phyloP scores from a whole-genome alignment of 148 eudicot species.

The Vaccinium macrocarpon region DNA sequence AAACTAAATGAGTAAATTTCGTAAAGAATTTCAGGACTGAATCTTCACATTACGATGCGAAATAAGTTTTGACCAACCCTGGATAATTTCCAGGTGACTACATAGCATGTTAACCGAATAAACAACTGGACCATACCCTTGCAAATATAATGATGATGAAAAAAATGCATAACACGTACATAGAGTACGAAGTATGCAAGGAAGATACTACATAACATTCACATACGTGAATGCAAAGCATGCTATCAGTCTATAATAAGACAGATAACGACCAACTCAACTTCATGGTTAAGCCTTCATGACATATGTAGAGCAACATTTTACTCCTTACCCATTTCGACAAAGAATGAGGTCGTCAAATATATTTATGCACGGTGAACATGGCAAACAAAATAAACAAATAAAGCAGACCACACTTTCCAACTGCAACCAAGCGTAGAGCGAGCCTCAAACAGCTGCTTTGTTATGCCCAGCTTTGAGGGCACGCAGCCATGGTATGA shows the following conservation, averaged over 20 bases:
- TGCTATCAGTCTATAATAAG: not conserved
- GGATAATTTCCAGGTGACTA: conserved; percentile 10
- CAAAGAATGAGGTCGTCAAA: conserved; percentile 11
- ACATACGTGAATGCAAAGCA: not conserved
- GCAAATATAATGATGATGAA: conserved; percentile 10
- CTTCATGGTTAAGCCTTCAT: too few relatives aligned
- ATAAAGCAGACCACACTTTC: not conserved
- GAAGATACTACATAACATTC: not conserved
- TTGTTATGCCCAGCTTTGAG: too few relatives aligned
- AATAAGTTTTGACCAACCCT: conserved; percentile 2
- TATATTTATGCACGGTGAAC: not conserved
- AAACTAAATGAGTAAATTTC: conserved; percentile 1
- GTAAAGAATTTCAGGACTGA: not conserved
- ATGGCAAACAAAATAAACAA: conserved; percentile 5
- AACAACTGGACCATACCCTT: not conserved
- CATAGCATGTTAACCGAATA: not conserved
- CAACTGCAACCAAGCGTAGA: conserved; percentile 8
- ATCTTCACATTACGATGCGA: not conserved
- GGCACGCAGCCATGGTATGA: too few relatives aligned
- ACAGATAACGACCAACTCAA: not conserved
- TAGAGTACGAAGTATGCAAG: conserved; percentile 1
- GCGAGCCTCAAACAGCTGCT: too few relatives aligned
- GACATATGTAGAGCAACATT: not conserved
- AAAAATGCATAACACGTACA: not conserved
- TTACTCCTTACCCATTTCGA: not conserved